Base-by-base conservation (phyloP, 2,329 filamentous ascomycete genomes). In the Colletotrichum lini region DNA sequence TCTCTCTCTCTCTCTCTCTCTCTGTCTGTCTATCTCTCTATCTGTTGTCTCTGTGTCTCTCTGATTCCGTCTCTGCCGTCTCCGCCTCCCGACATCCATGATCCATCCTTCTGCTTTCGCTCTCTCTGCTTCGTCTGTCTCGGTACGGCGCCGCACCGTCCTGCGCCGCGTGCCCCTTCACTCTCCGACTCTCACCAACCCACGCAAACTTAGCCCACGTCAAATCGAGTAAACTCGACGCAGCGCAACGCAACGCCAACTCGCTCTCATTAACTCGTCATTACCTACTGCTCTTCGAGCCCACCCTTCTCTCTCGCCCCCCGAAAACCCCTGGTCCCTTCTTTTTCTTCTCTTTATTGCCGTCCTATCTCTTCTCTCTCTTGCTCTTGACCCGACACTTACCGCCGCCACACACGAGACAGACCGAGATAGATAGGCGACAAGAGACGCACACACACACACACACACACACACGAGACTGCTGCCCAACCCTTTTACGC, bases 121-220 rank as follows among this genome's bases (percentile, higher is more conserved):
- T 38, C 57, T 18, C 49, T 18, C 50, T 26, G 16, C 30, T 35
- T 54, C 9, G 52, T n/a, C 30, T 38, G 8, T 53, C 42, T 56
- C 40, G 59, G 67, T 42, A 67, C 61, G 64, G 67, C 64, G 68
- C 54, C 66, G 62, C 54, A 53, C 45, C 53, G 61, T 40, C 65
- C 54, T 56, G 67, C 67, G 61, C 67, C 59, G 61, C 45, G 60
- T 58, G 60, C 66, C 65, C 53, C 30, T 16, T 30, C 59, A 62
- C 45, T 45, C 44, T 42, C 63, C 21, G 45, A 62, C 30, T 45
- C 44, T 42, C 63, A 45, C 38, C 40, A 23, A 44, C 38, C 56
- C 38, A 40, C 58, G n/a, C 23, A 44, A 38, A 18, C 30, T 35
- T 35, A 35, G 30, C 30, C 30, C 30, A 35, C 30, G 30, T 35